Conservation (phyloP, 2,329 filamentous ascomycete genomes). For the Myriangium duriaei region DNA sequence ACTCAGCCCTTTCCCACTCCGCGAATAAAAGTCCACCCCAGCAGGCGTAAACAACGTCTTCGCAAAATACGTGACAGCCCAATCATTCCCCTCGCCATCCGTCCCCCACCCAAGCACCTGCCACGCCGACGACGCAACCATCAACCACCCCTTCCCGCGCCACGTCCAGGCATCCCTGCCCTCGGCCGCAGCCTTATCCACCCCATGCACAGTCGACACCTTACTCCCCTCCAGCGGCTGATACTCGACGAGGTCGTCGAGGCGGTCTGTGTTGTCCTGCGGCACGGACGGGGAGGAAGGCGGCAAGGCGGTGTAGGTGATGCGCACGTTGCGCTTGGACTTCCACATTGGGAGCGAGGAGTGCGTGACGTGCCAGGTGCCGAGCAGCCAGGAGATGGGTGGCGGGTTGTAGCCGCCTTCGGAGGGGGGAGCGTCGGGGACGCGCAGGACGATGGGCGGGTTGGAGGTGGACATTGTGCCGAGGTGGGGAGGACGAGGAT, state of each 20-base stretch:
- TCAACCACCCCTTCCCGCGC: slow-evolving; percentile 64
- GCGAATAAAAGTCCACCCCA: slow-evolving; percentile 66
- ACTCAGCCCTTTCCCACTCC: slow-evolving; percentile 47
- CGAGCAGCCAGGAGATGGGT: slow-evolving; percentile 45
- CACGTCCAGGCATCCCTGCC: slow-evolving; percentile 50
- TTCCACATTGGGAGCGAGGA: slow-evolving; percentile 72
- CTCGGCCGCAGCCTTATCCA: slow-evolving; percentile 42
- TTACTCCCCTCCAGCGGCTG: slow-evolving; percentile 40
- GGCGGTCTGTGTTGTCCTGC: slow-evolving; percentile 30
- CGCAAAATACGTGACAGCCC: slow-evolving; percentile 76
- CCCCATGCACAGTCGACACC: slow-evolving; percentile 50
- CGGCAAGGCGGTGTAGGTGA: slow-evolving; percentile 54
- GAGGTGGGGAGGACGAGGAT: slow-evolving; percentile 1
- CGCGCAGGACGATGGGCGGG: slow-evolving; percentile 26
- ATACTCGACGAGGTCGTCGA: slow-evolving; percentile 65
- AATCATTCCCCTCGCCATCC: slow-evolving; percentile 30
- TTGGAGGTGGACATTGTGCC: too few relatives aligned
- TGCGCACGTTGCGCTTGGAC: slow-evolving; percentile 64
- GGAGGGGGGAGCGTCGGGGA: slow-evolving; percentile 28
- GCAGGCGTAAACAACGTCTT: slow-evolving; percentile 74
- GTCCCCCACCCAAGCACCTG: slow-evolving; percentile 64
- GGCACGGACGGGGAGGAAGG: slow-evolving; percentile 21
- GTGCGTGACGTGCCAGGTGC: slow-evolving; percentile 64
- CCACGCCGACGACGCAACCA: slow-evolving; percentile 64
- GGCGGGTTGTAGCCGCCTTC: slow-evolving; percentile 31